These are phyloP conservation scores for Podaxis sp. DNA, from an alignment of 768 basidiomycete species.

Conservation along the genomic window DNA sequence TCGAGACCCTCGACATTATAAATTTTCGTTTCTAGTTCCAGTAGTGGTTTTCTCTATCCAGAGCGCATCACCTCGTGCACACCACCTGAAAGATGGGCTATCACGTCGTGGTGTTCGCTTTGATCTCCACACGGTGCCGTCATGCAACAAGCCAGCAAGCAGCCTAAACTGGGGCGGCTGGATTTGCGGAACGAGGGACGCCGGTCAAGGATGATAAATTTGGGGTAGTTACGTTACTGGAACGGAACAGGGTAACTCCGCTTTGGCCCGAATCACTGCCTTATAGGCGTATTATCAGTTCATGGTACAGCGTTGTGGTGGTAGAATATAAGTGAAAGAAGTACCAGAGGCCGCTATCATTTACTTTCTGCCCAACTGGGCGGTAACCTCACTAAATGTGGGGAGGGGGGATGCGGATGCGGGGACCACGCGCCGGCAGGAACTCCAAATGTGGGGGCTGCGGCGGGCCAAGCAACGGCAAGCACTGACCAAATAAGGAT, in stretches of 20 bases:
- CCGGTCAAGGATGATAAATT: background rate
- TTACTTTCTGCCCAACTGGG: no score
- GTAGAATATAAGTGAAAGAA: no score
- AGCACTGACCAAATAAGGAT: slow-evolving; percentile 28
- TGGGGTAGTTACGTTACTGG: background rate
- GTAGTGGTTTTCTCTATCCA: background rate
- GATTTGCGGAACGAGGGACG: background rate
- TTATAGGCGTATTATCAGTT: no score
- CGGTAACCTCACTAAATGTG: background rate
- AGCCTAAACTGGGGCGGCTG: background rate
- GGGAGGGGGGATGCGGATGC: background rate
- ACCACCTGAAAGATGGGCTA: background rate
- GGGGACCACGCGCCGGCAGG: background rate
- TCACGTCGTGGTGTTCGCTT: background rate
- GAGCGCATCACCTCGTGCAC: background rate
- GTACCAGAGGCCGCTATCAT: no score
- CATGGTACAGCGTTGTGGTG: no score
- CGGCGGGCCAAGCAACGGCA: slow-evolving; percentile 11
- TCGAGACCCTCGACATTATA: no score
- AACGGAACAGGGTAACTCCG: slow-evolving; percentile 7
- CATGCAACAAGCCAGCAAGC: no score
- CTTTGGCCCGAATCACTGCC: background rate
- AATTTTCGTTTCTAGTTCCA: no score
- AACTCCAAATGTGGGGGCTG: background rate
- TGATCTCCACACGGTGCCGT: background rate